Percentiles rank a stretch among this genome's conserved stretches.
phyloP scores from a whole-genome alignment of 345 rosid species.

The Gossypium rotundifolium region DNA sequence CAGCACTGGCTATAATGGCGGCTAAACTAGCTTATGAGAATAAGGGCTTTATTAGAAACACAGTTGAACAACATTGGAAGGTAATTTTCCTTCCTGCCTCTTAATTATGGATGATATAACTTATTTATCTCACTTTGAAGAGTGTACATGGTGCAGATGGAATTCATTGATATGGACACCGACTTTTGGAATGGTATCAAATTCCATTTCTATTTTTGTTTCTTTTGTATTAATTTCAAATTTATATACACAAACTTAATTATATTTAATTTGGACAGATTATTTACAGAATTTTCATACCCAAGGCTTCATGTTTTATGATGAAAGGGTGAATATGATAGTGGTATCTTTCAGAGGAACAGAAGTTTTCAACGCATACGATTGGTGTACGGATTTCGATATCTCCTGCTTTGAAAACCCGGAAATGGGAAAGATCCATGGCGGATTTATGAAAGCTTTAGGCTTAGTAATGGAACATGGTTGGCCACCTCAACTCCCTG shows the following conservation, averaged over 20 bases:
- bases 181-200: background rate
- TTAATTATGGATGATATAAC: background rate
- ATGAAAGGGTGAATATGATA: constrained; percentile 18
- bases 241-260: background rate
- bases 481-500: constrained; percentile 35
- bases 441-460: constrained; percentile 60
- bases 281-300: constrained; percentile 23
- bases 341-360: constrained; percentile 49
- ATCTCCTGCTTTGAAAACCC: constrained; percentile 39
- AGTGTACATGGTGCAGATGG: constrained; percentile 1
- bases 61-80: constrained; percentile 10
- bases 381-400: constrained; percentile 42
- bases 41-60: background rate
- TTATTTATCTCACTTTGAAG: background rate
- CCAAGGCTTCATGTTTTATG: constrained; percentile 29
- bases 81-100: background rate
- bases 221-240: background rate
- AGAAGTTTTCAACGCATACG: constrained; percentile 34
- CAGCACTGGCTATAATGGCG: constrained; percentile 8
- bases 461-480: constrained; percentile 39
- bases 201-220: background rate
- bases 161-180: background rate
- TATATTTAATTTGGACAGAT: constrained; percentile 18
- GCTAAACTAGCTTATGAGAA: constrained; percentile 10
- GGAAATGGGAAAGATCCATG: constrained; percentile 41